A percentile compares a stretch with the other conserved stretches of the same genome.
Evolutionary conservation across 495 filamentous ascomycete genomes (phyloP).

Genomic region (Aspergillus heteromorphus): DNA sequence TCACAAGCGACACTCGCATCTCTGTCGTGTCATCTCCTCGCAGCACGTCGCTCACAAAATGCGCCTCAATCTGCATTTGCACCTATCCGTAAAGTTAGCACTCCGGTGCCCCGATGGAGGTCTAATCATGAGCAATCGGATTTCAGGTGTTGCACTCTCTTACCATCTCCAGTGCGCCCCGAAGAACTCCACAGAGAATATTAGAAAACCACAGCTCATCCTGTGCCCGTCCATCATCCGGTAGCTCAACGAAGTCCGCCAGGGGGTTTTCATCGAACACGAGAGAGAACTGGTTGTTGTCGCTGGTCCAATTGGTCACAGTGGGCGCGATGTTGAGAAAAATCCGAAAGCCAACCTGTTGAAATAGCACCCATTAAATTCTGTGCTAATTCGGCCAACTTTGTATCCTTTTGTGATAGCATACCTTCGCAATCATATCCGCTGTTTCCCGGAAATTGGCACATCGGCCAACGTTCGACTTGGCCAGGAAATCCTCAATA

Average conservation of each 20-base stretch:
- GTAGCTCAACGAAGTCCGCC: constrained; percentile 95
- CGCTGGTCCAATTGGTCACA: constrained; percentile 90
- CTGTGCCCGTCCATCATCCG: constrained; percentile 91
- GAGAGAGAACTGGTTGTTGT: constrained; percentile 93
- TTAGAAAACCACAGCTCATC: constrained; percentile 99
- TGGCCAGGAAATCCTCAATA: constrained; percentile 97
- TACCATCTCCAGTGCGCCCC: constrained; percentile 94
- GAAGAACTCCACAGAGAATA: constrained; percentile 87
- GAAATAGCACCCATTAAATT: neutral
- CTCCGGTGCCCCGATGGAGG: constrained; percentile 14
- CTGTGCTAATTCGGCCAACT: neutral
- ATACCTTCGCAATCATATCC: constrained; percentile 91
- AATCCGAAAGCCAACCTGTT: constrained; percentile 94
- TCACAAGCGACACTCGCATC: constrained; percentile 87
- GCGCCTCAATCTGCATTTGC: constrained; percentile 97
- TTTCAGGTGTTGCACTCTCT: constrained; percentile 12
- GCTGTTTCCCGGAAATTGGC: constrained; percentile 92
- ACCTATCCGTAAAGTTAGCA: constrained; percentile 49
- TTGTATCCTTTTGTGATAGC: too few relatives aligned
- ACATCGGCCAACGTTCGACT: constrained; percentile 83
- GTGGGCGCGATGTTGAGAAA: constrained; percentile 97
- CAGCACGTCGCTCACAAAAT: constrained; percentile 92
- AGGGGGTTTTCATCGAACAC: constrained; percentile 96
- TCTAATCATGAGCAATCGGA: neutral
- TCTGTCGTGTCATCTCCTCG: constrained; percentile 94